Conservation (phyloP, 2,329 filamentous ascomycete genomes). For the Tolypocladium paradoxum region DNA sequence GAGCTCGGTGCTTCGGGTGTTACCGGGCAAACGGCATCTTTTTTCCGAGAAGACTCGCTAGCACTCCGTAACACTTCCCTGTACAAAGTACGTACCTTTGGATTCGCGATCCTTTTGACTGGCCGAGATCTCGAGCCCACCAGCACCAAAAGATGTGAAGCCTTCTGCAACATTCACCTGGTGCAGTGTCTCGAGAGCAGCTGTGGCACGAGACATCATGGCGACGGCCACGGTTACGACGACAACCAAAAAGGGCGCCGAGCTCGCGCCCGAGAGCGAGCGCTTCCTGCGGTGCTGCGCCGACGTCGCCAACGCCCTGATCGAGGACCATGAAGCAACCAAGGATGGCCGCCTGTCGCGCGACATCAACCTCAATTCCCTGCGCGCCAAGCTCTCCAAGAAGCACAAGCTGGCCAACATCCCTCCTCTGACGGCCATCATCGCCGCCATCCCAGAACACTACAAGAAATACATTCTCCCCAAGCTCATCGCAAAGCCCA, state of each 20-base stretch:
- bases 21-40: constrained; percentile 12
- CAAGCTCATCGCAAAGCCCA: constrained; percentile 93
- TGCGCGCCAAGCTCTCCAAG: constrained; percentile 80
- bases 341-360: constrained; percentile 64
- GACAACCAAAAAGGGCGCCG: constrained; percentile 59
- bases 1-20: constrained; percentile 9
- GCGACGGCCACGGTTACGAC: constrained; percentile 50
- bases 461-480: constrained; percentile 99
- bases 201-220: constrained; percentile 15
- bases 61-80: not conserved
- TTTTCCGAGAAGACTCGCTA: constrained; percentile 10
- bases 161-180: not conserved
- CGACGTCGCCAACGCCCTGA: constrained; percentile 86
- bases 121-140: not conserved
- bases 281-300: constrained; percentile 89
- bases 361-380: constrained; percentile 85
- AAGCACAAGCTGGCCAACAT: constrained; percentile 84
- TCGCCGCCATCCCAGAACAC: constrained; percentile 96
- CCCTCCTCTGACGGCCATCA: constrained; percentile 90
- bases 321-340: constrained; percentile 83
- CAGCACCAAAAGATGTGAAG: not conserved
- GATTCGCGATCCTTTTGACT: not conserved
- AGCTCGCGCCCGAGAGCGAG: constrained; percentile 85
- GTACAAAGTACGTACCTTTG: not conserved
- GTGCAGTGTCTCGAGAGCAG: not conserved